Percentiles rank a stretch among this genome's conserved stretches.
Evolutionary conservation across 2,329 filamentous ascomycete species (phyloP).

Genomic region (Torrubiella hemipterigena): DNA sequence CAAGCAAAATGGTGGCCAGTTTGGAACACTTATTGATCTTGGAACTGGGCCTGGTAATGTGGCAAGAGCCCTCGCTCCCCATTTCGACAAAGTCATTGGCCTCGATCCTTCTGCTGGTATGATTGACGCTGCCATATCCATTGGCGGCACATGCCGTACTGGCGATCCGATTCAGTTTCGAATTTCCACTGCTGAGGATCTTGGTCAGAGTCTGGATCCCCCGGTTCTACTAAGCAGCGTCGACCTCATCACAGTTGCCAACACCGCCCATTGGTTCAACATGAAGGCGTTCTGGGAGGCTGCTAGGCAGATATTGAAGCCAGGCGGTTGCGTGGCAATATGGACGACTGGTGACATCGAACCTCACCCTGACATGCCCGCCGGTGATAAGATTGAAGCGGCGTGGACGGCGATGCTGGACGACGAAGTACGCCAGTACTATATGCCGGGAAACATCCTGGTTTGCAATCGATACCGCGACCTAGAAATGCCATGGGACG

Average conservation of each 20-base stretch:
- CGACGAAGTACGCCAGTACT: conserved; percentile 22
- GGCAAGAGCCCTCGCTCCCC: conserved; percentile 28
- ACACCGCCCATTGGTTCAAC: conserved; percentile 47
- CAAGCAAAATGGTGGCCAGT: conserved; percentile 26
- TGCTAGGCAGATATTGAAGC: conserved; percentile 33
- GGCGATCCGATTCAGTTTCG: conserved; percentile 25
- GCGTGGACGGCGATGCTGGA: conserved; percentile 25
- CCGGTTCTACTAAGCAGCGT: conserved; percentile 39
- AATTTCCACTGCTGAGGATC: conserved; percentile 29
- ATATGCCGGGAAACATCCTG: conserved; percentile 28
- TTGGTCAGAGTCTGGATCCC: conserved; percentile 20
- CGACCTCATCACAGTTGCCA: conserved; percentile 35
- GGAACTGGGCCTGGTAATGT: conserved; percentile 45
- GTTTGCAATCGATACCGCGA: conserved; percentile 25
- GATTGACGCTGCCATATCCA: conserved; percentile 36
- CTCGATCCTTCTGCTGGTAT: conserved; percentile 40
- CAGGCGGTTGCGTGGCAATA: conserved; percentile 41
- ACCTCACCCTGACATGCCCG: conserved; percentile 21
- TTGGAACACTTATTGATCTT: conserved; percentile 35
- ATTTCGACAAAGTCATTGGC: conserved; percentile 34
- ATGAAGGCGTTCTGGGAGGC: conserved; percentile 35
- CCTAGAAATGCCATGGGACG: conserved; percentile 37
- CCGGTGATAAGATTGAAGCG: conserved; percentile 26
- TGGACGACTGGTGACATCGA: conserved; percentile 26
- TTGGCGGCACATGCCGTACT: conserved; percentile 17